These are phyloP conservation scores for Fraxinus greggii DNA, from an alignment of 305 asterid species.

Conservation along the genomic window DNA sequence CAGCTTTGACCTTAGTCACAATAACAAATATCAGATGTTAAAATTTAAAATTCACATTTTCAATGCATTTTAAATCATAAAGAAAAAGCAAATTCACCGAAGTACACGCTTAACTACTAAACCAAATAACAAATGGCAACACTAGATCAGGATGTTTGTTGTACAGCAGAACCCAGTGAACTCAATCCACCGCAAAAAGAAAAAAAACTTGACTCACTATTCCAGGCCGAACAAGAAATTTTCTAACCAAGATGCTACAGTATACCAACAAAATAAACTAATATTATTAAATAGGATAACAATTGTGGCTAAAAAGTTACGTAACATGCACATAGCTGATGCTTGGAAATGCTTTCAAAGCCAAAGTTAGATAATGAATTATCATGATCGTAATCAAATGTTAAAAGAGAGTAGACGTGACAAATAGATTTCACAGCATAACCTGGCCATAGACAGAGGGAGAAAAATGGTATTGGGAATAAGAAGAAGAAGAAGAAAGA, in stretches of 20 bases:
- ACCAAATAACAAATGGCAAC: background rate
- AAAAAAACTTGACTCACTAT: too few species aligned
- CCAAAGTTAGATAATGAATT: conserved; percentile 6
- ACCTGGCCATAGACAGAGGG: too few species aligned
- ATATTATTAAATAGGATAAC: background rate
- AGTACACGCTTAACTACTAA: background rate
- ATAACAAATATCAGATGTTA: conserved; percentile 28
- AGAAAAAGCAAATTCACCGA: background rate
- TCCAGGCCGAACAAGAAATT: background rate
- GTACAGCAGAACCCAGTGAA: background rate
- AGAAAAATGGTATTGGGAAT: too few species aligned
- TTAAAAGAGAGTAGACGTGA: conserved; percentile 3
- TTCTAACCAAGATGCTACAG: background rate
- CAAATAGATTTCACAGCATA: background rate
- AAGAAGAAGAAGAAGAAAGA: too few species aligned
- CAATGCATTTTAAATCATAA: background rate
- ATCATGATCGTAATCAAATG: conserved; percentile 4
- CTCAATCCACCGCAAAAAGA: background rate
- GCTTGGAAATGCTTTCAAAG: background rate
- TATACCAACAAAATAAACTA: background rate
- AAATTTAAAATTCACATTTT: conserved; percentile 18
- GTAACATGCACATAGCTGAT: background rate
- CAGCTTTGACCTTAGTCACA: conserved; percentile 69
- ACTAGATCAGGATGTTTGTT: background rate
- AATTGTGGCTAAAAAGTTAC: background rate